Evolutionary conservation across 1,284 basidiomycete genomes (phyloP).

Genomic region (Amylostereum areolatum): DNA sequence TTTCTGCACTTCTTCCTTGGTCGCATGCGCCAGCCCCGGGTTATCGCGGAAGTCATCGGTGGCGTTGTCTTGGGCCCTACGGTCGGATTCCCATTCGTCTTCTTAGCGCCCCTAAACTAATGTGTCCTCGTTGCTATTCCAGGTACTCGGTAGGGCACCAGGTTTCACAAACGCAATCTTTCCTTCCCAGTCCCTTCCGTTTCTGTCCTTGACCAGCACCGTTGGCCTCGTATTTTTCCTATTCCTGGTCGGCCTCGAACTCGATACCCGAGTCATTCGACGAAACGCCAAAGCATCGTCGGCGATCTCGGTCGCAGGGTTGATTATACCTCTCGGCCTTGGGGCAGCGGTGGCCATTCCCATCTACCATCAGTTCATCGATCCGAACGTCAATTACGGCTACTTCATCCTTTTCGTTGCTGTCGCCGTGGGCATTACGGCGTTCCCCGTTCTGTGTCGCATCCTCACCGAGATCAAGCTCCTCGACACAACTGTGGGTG

Average conservation of each 20-base stretch:
- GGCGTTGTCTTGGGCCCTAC: constrained; percentile 78
- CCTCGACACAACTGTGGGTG: constrained; percentile 61
- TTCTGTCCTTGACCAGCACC: constrained; percentile 79
- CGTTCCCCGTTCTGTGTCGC: constrained; percentile 64
- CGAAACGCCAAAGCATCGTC: constrained; percentile 36
- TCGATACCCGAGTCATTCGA: constrained; percentile 68
- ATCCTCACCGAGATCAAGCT: constrained; percentile 39
- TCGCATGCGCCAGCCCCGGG: constrained; percentile 75
- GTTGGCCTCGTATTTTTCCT: constrained; percentile 89
- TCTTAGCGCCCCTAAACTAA: too few relatives aligned
- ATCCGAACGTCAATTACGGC: constrained; percentile 48
- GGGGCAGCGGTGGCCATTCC: constrained; percentile 61
- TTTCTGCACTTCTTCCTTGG: constrained; percentile 56
- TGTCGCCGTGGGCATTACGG: constrained; percentile 59
- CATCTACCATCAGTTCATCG: constrained; percentile 56
- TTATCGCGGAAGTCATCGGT: constrained; percentile 85
- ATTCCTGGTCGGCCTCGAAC: constrained; percentile 85
- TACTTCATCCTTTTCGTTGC: constrained; percentile 69
- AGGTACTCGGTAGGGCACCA: constrained; percentile 63
- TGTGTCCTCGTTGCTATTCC: too few relatives aligned
- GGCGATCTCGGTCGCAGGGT: constrained; percentile 45
- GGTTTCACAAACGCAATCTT: constrained; percentile 70
- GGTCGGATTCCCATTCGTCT: constrained; percentile 23
- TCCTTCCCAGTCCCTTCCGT: constrained; percentile 62
- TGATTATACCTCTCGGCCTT: constrained; percentile 64